Evolutionary conservation across 2,329 filamentous ascomycete genomes (phyloP), one percentile per base, ranked within the genome.

Genomic region (Phialocephala sp.): DNA sequence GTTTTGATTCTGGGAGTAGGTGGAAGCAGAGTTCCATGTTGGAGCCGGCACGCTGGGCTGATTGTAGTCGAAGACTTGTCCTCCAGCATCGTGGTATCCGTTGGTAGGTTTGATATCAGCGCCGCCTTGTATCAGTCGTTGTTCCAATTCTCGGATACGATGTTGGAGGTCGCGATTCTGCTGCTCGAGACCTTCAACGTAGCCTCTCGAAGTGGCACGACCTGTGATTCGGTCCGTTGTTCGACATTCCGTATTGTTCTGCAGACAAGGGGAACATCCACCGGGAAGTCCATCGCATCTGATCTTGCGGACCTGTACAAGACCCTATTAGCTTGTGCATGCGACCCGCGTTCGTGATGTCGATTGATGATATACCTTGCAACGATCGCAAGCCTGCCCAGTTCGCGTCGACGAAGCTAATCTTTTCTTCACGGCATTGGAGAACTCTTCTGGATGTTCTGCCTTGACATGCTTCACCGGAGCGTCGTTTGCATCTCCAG

Each of bases 171-270:
- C 84, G n/a, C 79, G 81, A 77, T 90, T 89, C 74, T 93, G 88
- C 66, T 85, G 84, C 78, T 97, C 92, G 63, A 95, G 82, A 71
- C 89, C 86, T 75, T 94, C 89, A 69, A 91, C 83, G 74, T 94
- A 93, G 61, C 93, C 93, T 72, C 93, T 84, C 64, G 89, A 87
- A 66, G 91, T 90, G 59, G 92, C 92, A 68, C 91, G 89, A 65
- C 92, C 91, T 3, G 91, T 94, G 74, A 95, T 92, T 72, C 93
- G 89, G 77, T 97, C 93, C 65, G 93, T 97, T 62, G 93, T 93
- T 79, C 87, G 68, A 80, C 93, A 97, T 74, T 91, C 87, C 72
- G 91, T 87, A 69, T 87, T 88, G 76, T 91, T 91, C 77, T 90
- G 88, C 72, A 87, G 81, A 80, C 93, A 97, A 73, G 92, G 90